Evolutionary conservation across 129 eudicot species (phyloP), one percentile per base, ranked within the genome.

Genomic region (Flaveria brownii): DNA sequence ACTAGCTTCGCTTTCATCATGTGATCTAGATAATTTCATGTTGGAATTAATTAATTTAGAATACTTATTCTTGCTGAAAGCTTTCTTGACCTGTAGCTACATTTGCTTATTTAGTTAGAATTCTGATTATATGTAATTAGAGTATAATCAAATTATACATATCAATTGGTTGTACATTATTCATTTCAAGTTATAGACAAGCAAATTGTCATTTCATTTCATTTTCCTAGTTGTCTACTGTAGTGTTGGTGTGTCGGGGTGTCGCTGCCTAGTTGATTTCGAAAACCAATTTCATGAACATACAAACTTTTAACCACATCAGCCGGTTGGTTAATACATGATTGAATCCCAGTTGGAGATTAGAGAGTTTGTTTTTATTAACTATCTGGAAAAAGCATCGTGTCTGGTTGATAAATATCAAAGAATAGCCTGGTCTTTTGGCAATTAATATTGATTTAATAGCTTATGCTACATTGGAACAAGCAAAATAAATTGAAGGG

Each of bases 301-400:
- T 11, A 18, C 16, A 28, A 46, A 41, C 71, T 25, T 39, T 57
- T 7, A 59, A 57, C 9, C 63, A 70, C 52, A 57, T 20, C 51
- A 28, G 30, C 63, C 23, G 60, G 72, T 70, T 70, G 77, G 77
- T 20, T 61, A 30, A 70, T 59, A 61, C 46, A 28, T 47, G 50
- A 45, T 57, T 6, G 43, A 45, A 78, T 70, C 25, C 46, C 12
- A 5, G 14, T 59, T 9, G 63, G 63, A 70, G 39, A 59, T 45
- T 26, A 45, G 26, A 28, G 62, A n/a, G 57, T 45, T 75, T 22
- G 49, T 42, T 45, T 46, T 63, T 46, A 14, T 26, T n/a, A 28
- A 18, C 1, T 47, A 5, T 23, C 16, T 7, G 8, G 17, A 63
- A 26, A 61, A 18, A 36, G 68, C 16, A 6, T 11, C 28, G 20